Conservation (phyloP, 176 grass and related monocot species). For the Saccharum officinarum region DNA sequence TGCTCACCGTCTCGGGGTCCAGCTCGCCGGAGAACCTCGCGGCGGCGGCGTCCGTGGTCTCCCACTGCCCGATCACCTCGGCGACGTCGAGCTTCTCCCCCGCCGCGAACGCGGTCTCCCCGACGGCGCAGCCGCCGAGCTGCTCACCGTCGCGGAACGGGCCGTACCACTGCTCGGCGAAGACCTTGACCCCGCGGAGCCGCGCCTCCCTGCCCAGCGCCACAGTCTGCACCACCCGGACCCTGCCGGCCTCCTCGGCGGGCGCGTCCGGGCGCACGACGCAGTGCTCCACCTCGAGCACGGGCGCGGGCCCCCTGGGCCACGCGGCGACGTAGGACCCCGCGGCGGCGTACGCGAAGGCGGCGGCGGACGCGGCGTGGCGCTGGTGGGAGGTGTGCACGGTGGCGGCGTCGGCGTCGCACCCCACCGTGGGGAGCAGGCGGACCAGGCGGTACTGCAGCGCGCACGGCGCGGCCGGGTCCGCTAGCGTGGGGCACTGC, state of each 20-base stretch:
- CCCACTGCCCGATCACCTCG: conserved; percentile 56
- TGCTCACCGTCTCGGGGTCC: conserved; percentile 45
- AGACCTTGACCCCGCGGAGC: conserved; percentile 64
- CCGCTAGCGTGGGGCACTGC: conserved; percentile 90
- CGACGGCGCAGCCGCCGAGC: conserved; percentile 69
- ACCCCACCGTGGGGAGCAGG: conserved; percentile 86
- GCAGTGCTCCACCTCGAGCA: conserved; percentile 86
- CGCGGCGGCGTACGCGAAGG: conserved; percentile 49
- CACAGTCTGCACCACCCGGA: conserved; percentile 66
- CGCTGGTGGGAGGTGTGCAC: conserved; percentile 73
- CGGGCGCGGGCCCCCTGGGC: conserved; percentile 47
- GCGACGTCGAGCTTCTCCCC: conserved; percentile 49
- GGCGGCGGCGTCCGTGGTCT: conserved; percentile 20
- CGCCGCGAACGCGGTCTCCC: conserved; percentile 69
- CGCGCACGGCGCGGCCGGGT: conserved; percentile 35
- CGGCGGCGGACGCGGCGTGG: conserved; percentile 51
- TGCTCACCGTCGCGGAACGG: conserved; percentile 85
- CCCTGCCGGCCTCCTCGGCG: conserved; percentile 39
- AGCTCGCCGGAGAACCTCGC: conserved; percentile 48
- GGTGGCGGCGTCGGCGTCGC: conserved; percentile 94
- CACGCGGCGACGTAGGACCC: conserved; percentile 65
- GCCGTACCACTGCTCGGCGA: conserved; percentile 91
- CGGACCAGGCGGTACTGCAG: conserved; percentile 76
- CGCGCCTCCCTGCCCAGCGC: conserved; percentile 45
- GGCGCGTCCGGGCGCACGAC: conserved; percentile 49